Evolutionary conservation across 495 filamentous ascomycete species (phyloP).

Genomic region (Hyphodiscus hymeniophilus): DNA sequence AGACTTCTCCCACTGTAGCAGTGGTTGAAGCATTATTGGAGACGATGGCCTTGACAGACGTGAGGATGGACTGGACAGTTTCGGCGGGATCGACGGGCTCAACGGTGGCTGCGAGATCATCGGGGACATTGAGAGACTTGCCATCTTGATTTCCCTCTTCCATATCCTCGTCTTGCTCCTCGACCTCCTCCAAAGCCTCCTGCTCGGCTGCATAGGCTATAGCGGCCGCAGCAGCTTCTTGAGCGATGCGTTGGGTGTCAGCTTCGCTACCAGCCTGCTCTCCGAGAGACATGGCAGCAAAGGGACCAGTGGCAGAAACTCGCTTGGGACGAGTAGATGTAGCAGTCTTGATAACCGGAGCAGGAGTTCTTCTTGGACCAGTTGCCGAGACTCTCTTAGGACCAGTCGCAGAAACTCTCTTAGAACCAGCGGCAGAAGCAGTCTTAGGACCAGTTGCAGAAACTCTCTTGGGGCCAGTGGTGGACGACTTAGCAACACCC

Average conservation of each 20-base stretch:
- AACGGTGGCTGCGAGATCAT: background rate
- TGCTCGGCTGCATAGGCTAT: background rate
- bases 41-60: background rate
- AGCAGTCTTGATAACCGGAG: too few species aligned
- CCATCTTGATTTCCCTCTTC: background rate
- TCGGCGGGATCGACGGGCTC: background rate
- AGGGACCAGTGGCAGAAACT: too few species aligned
- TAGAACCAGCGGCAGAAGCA: slow-evolving; percentile 1
- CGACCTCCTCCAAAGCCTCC: background rate
- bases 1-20: too few species aligned
- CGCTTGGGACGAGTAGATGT: too few species aligned
- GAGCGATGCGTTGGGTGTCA: background rate
- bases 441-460: background rate
- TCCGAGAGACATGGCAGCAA: too few species aligned
- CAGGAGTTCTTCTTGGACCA: too few species aligned
- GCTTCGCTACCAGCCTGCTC: too few species aligned
- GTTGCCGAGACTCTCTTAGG: too few species aligned
- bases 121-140: background rate
- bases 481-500: slow-evolving; percentile 8
- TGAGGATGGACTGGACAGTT: background rate
- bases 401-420: slow-evolving; percentile 1
- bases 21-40: too few species aligned
- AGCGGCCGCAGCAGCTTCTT: background rate
- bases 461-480: slow-evolving; percentile 5
- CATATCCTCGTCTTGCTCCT: background rate